A percentile compares a stretch with the other conserved stretches of the same genome.
phyloP scores from a whole-genome alignment of 257 asterid genomes.

The Solanum peruvianum region DNA sequence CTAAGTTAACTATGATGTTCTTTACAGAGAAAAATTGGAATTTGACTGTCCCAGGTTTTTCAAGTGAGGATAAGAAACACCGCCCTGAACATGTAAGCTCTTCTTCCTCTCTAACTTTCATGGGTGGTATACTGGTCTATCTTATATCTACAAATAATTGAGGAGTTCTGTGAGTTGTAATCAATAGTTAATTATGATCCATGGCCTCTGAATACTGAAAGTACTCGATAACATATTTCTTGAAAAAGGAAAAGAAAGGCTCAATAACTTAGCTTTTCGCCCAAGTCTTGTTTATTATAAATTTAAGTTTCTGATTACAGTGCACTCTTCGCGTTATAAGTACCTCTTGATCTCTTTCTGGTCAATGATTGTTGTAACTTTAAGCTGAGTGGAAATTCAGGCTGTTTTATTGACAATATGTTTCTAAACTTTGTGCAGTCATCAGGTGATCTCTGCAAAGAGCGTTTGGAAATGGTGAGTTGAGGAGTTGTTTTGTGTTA shows the following conservation, averaged over 20 bases:
- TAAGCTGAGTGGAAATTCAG: not conserved
- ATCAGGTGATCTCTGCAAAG: constrained; percentile 52
- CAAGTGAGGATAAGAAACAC: constrained; percentile 58
- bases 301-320: not conserved
- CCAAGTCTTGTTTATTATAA: not conserved
- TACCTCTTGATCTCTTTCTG: not conserved
- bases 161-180: not conserved
- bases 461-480: constrained; percentile 71
- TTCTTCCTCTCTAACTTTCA: not conserved
- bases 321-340: not conserved
- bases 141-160: not conserved
- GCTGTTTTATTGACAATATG: not conserved
- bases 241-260: not conserved
- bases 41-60: constrained; percentile 77
- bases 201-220: not conserved
- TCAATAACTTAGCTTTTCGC: not conserved
- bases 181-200: not conserved
- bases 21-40: constrained; percentile 84
- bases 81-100: constrained; percentile 43
- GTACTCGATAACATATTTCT: not conserved
- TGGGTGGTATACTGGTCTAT: not conserved
- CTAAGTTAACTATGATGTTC: not conserved
- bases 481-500: not conserved
- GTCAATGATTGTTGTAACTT: not conserved
- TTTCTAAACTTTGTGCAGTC: constrained; percentile 46